These are phyloP conservation scores for Staphylotrichum tortipilum DNA, from an alignment of 495 filamentous ascomycete species.

Conservation along the genomic window DNA sequence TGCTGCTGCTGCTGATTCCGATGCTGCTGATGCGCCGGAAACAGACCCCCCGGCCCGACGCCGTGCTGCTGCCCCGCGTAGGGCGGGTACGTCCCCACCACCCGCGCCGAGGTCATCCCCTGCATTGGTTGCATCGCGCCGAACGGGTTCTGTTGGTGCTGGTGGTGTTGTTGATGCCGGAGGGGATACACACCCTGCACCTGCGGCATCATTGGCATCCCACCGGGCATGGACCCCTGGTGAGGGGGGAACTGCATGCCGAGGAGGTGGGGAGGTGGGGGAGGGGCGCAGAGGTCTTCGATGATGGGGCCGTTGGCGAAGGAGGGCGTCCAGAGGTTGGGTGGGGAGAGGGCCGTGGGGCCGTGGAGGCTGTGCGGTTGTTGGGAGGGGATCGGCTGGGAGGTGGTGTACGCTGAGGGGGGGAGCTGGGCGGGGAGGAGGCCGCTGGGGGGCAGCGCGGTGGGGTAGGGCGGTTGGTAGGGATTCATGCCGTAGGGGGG, in stretches of 20 bases:
- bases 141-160: neutral
- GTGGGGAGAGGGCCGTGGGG: constrained; percentile 8
- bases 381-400: neutral
- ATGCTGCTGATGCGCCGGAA: too few relatives aligned
- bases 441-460: constrained; percentile 1
- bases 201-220: too few relatives aligned
- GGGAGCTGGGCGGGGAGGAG: neutral
- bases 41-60: too few relatives aligned
- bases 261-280: neutral
- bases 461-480: constrained; percentile 2
- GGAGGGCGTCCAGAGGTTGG: constrained; percentile 1
- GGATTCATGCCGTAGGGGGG: constrained; percentile 1
- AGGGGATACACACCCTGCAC: constrained; percentile 12
- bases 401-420: neutral
- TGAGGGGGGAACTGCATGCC: constrained; percentile 1
- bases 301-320: constrained; percentile 15
- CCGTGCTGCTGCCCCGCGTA: neutral
- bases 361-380: constrained; percentile 4
- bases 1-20: too few relatives aligned
- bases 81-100: neutral
- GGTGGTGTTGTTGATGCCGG: constrained; percentile 11
- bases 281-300: constrained; percentile 13
- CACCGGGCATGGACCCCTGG: too few relatives aligned
- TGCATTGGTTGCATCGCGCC: constrained; percentile 12
- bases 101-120: neutral